A percentile compares a stretch with the other conserved stretches of the same genome.
These are phyloP conservation scores for Diaporthe ilicicola DNA, from an alignment of 2,329 filamentous ascomycete species.

Conservation along the genomic window DNA sequence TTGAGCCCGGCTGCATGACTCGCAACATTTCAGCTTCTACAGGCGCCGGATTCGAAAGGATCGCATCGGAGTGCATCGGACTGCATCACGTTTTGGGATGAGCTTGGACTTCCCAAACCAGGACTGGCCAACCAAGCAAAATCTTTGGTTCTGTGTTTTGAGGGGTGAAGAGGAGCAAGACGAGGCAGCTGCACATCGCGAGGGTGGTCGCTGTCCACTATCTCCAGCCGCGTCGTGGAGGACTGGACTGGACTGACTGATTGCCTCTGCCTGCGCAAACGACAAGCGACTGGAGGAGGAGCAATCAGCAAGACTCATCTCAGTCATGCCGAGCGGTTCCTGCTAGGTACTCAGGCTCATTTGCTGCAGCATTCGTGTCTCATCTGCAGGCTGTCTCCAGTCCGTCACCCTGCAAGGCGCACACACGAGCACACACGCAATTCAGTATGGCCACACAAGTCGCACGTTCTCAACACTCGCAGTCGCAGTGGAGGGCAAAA, in stretches of 20 bases:
- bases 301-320: not conserved
- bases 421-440: not conserved
- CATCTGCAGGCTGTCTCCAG: not conserved
- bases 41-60: not conserved
- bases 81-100: slow-evolving; percentile 1
- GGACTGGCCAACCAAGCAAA: not conserved
- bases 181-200: not conserved
- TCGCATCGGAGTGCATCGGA: not conserved
- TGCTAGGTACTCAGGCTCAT: not conserved
- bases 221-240: not conserved
- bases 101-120: not conserved
- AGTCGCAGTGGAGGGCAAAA: slow-evolving; percentile 55
- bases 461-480: slow-evolving; percentile 42
- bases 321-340: not conserved
- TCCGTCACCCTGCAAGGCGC: not conserved
- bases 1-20: not conserved
- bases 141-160: not conserved
- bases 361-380: not conserved
- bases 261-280: not conserved
- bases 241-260: not conserved
- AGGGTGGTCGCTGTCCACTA: not conserved
- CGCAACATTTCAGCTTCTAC: not conserved
- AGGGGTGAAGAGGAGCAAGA: not conserved
- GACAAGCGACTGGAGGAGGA: not conserved
- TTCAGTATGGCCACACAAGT: slow-evolving; percentile 27